These are phyloP conservation scores for Coemansia sp. DNA, from an alignment of 192 early-diverging fungal species.

Conservation along the genomic window DNA sequence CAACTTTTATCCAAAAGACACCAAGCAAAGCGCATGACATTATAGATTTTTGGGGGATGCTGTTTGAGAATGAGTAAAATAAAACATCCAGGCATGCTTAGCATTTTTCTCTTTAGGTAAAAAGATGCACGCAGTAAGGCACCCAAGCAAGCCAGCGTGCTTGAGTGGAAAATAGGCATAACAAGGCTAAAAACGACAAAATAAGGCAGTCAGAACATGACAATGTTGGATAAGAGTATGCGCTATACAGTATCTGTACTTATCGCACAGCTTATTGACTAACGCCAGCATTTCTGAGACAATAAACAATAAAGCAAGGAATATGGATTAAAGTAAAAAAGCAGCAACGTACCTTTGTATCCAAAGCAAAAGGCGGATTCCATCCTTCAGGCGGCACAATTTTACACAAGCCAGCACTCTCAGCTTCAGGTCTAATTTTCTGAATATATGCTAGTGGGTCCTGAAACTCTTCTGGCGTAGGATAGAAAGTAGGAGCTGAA, in stretches of 20 bases:
- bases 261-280: not conserved
- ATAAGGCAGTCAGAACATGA: not conserved
- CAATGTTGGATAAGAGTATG: not conserved
- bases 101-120: not conserved
- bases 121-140: not conserved
- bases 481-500: slow-evolving; percentile 77
- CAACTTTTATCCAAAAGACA: not conserved
- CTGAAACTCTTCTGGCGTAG: slow-evolving; percentile 76
- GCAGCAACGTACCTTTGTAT: slow-evolving; percentile 57
- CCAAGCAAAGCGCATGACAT: not conserved
- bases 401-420: slow-evolving; percentile 85
- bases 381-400: slow-evolving; percentile 88
- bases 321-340: slow-evolving; percentile 47
- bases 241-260: not conserved
- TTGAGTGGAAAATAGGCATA: not conserved
- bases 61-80: not conserved
- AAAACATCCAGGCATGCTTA: not conserved
- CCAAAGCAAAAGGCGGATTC: slow-evolving; percentile 82
- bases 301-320: not conserved
- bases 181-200: not conserved
- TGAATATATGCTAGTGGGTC: slow-evolving; percentile 86
- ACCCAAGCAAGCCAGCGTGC: not conserved
- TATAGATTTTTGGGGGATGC: not conserved
- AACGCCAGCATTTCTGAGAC: not conserved
- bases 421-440: slow-evolving; percentile 71